Percentiles rank a stretch among this genome's conserved stretches.
Evolutionary conservation across 352 stramenopile species (phyloP).

Genomic region (Pythium aphanidermatum): DNA sequence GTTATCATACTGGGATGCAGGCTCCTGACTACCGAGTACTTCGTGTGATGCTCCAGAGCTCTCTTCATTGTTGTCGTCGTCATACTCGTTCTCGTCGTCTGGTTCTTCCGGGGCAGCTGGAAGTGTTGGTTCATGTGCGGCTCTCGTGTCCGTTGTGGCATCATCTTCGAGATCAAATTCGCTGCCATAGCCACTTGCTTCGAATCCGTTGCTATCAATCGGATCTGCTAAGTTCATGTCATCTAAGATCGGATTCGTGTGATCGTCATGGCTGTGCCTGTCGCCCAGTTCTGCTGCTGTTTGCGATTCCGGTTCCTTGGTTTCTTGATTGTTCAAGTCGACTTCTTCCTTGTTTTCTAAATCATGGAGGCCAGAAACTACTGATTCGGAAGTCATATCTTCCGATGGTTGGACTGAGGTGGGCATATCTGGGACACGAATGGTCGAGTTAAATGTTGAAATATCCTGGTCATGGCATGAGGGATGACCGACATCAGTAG

Average conservation of each 20-base stretch:
- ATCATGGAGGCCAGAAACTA: not conserved
- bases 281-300: no score
- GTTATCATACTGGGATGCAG: conserved; percentile 12
- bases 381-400: no score
- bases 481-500: no score
- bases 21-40: conserved; percentile 1
- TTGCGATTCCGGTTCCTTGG: no score
- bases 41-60: no score
- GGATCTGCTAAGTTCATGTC: not conserved
- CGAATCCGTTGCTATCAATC: conserved; percentile 1
- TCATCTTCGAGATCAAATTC: conserved; percentile 42
- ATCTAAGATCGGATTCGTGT: not conserved
- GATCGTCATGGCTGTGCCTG: no score
- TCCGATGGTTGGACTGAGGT: no score
- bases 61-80: conserved; percentile 24
- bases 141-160: not conserved
- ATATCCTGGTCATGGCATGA: no score
- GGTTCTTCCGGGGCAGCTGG: conserved; percentile 3
- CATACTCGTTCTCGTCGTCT: conserved; percentile 35
- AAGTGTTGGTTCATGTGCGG: not conserved
- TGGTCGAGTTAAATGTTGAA: no score
- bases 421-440: no score
- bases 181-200: conserved; percentile 24
- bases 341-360: not conserved
- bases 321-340: not conserved